Conservation (phyloP, 2,329 filamentous ascomycete genomes). For the Pseudogymnoascus sp. region DNA sequence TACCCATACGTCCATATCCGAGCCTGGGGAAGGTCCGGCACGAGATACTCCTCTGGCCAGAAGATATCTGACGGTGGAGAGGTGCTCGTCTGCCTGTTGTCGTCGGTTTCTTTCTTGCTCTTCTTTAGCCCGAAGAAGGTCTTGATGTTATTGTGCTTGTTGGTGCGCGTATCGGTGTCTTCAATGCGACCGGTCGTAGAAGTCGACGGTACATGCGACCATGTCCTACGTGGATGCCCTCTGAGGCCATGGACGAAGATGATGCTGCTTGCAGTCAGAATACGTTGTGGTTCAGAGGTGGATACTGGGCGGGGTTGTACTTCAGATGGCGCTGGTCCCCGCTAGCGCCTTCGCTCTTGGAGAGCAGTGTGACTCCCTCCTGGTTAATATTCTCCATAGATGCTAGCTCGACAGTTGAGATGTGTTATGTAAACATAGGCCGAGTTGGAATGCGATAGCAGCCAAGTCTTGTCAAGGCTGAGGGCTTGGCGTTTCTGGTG, state of each 20-base stretch:
- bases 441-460: background rate
- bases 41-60: constrained; percentile 9
- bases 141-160: background rate
- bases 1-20: constrained; percentile 1
- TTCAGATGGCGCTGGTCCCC: background rate
- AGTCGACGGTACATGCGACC: background rate
- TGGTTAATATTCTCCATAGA: background rate
- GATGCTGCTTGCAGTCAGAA: background rate
- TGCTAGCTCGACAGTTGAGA: background rate
- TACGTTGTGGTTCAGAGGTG: background rate
- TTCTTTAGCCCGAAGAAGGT: background rate
- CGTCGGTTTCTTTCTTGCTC: background rate
- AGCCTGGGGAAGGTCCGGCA: background rate
- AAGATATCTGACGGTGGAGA: background rate
- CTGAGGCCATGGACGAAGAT: constrained; percentile 8
- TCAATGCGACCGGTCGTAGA: background rate
- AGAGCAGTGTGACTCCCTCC: background rate
- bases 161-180: background rate
- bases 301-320: background rate
- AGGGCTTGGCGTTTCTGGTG: background rate
- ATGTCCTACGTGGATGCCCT: constrained; percentile 5
- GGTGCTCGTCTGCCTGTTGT: background rate
- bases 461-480: background rate
- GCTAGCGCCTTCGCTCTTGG: background rate
- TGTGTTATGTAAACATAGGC: background rate